These are phyloP conservation scores for Panaeolus cyanescens DNA, from an alignment of 768 basidiomycete genomes.

Conservation along the genomic window DNA sequence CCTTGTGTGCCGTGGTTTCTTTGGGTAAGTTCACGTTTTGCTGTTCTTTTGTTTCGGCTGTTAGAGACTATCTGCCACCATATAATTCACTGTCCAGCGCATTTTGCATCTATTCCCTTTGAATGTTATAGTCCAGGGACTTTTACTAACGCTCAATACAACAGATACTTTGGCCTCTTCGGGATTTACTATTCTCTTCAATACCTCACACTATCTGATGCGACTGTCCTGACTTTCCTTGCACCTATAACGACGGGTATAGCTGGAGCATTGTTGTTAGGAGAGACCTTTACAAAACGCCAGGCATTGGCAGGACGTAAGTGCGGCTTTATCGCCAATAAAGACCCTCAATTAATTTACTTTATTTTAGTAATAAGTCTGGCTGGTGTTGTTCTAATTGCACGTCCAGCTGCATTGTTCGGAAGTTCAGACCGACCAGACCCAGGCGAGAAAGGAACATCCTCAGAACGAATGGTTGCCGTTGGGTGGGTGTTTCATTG, in stretches of 20 bases:
- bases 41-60: no score
- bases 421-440: slow-evolving; percentile 14
- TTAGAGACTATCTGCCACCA: not conserved
- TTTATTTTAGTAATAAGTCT: slow-evolving; percentile 56
- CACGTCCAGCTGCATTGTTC: slow-evolving; percentile 77
- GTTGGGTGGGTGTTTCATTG: slow-evolving; percentile 45
- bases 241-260: slow-evolving; percentile 66
- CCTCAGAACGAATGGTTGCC: slow-evolving; percentile 52
- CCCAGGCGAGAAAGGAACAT: slow-evolving; percentile 25
- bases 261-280: slow-evolving; percentile 55
- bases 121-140: not conserved
- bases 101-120: not conserved
- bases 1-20: slow-evolving; percentile 58
- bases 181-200: slow-evolving; percentile 72
- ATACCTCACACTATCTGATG: slow-evolving; percentile 78
- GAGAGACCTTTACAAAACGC: slow-evolving; percentile 55
- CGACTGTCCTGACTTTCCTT: slow-evolving; percentile 77
- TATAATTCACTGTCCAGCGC: not conserved
- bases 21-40: slow-evolving; percentile 48
- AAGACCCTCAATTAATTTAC: not conserved
- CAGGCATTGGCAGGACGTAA: slow-evolving; percentile 54
- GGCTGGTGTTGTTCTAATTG: slow-evolving; percentile 78
- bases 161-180: slow-evolving; percentile 72
- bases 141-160: not conserved
- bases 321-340: slow-evolving; percentile 15